Percentiles rank a stretch among this genome's conserved stretches.
These are phyloP conservation scores for Aspergillus pseudotamarii DNA, from an alignment of 2,329 filamentous ascomycete species.

Conservation along the genomic window DNA sequence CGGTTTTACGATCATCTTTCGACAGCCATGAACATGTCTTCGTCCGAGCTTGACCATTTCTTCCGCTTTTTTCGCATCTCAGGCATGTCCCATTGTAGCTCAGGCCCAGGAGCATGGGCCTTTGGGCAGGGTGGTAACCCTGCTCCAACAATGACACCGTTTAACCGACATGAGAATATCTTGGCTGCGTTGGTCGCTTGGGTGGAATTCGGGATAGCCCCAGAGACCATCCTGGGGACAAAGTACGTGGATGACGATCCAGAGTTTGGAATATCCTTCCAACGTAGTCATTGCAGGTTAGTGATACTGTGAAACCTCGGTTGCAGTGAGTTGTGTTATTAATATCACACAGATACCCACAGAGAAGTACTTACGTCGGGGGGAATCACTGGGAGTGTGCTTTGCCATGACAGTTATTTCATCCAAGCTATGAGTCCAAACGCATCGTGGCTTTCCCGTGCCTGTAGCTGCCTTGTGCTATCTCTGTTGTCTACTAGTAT, in stretches of 20 bases:
- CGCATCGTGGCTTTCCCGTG: not conserved
- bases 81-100: conserved; percentile 12
- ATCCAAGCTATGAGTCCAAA: too few relatives aligned
- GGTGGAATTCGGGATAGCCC: conserved; percentile 10
- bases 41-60: conserved; percentile 10
- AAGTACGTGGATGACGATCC: conserved; percentile 9
- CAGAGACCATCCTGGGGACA: conserved; percentile 10
- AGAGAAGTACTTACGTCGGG: not conserved
- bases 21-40: not conserved
- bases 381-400: not conserved
- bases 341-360: not conserved
- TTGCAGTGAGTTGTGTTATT: not conserved
- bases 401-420: not conserved
- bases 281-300: conserved; percentile 11
- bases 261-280: not conserved
- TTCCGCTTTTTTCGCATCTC: conserved; percentile 14
- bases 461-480: not conserved
- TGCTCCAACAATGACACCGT: not conserved
- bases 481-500: not conserved
- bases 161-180: conserved; percentile 4
- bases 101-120: conserved; percentile 8
- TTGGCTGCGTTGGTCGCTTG: conserved; percentile 13
- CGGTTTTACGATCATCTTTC: conserved; percentile 12
- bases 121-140: conserved; percentile 11
- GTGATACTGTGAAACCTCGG: not conserved